Percentiles rank a stretch among this genome's conserved stretches.
Evolutionary conservation across 2,329 filamentous ascomycete genomes (phyloP).

Genomic region (Peltaster fructicola): DNA sequence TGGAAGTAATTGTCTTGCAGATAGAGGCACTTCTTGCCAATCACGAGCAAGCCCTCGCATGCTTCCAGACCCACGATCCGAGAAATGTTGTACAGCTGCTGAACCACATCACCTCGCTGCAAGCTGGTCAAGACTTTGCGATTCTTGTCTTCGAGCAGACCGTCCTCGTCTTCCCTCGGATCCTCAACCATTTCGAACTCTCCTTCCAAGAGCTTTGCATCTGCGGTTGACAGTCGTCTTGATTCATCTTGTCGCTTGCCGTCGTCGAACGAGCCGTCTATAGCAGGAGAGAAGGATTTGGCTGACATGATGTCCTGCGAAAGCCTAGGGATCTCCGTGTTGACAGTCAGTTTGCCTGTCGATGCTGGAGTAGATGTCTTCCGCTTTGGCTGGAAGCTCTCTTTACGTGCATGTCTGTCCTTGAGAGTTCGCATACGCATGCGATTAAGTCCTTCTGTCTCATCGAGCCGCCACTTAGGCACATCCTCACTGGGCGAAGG

Average conservation of each 20-base stretch:
- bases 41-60: slow-evolving; percentile 79
- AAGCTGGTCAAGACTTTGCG: slow-evolving; percentile 91
- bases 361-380: slow-evolving; percentile 39
- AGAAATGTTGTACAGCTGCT: slow-evolving; percentile 88
- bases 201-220: slow-evolving; percentile 46
- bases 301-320: slow-evolving; percentile 12
- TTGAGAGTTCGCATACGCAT: slow-evolving; percentile 81
- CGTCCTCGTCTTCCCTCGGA: slow-evolving; percentile 66
- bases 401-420: slow-evolving; percentile 49
- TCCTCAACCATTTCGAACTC: slow-evolving; percentile 95
- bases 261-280: slow-evolving; percentile 6
- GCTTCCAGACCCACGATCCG: slow-evolving; percentile 86
- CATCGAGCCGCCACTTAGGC: slow-evolving; percentile 78
- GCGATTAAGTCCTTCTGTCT: slow-evolving; percentile 86
- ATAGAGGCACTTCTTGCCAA: slow-evolving; percentile 83
- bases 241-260: slow-evolving; percentile 20
- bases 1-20: slow-evolving; percentile 96
- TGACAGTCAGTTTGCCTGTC: slow-evolving; percentile 18
- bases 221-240: slow-evolving; percentile 24
- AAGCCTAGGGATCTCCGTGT: slow-evolving; percentile 14
- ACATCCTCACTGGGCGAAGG: slow-evolving; percentile 46
- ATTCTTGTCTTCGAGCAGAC: slow-evolving; percentile 84
- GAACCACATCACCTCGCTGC: slow-evolving; percentile 76
- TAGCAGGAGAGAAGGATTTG: slow-evolving; percentile 5
- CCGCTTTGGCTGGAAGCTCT: slow-evolving; percentile 72